These are phyloP conservation scores for Forsythia suspensa DNA, from an alignment of 257 asterid species.

Conservation along the genomic window DNA sequence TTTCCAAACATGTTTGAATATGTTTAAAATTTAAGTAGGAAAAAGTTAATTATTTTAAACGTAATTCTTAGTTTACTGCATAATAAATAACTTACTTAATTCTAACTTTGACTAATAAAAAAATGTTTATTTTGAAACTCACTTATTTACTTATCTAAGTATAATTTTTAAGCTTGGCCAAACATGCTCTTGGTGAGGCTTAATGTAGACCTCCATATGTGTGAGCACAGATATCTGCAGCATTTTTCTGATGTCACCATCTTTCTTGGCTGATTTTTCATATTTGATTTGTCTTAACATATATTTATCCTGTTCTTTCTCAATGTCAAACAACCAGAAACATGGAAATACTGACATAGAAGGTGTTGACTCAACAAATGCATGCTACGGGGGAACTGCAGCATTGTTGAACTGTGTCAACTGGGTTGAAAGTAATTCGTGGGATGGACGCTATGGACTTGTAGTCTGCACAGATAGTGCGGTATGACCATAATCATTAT, in stretches of 20 bases:
- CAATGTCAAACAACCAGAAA: slow-evolving; percentile 51
- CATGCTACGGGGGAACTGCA: slow-evolving; percentile 99
- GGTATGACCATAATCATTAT: slow-evolving; percentile 46
- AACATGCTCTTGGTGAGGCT: background rate
- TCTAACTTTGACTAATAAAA: too few species aligned
- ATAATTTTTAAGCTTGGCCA: background rate
- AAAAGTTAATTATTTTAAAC: background rate
- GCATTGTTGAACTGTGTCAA: slow-evolving; percentile 95
- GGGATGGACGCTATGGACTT: slow-evolving; percentile 99
- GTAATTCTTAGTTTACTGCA: background rate
- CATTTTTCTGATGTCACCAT: background rate
- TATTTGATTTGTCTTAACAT: background rate
- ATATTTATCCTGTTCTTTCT: slow-evolving; percentile 23
- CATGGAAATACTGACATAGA: slow-evolving; percentile 91
- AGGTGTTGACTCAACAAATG: slow-evolving; percentile 98
- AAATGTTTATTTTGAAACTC: background rate
- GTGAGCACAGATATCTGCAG: background rate
- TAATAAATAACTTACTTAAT: too few species aligned
- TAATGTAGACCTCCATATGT: background rate
- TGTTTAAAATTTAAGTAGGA: background rate
- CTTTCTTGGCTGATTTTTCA: background rate
- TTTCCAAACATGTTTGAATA: background rate
- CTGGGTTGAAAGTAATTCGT: slow-evolving; percentile 96
- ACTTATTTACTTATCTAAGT: background rate
- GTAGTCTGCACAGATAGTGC: slow-evolving; percentile 99